phyloP scores from a whole-genome alignment of 768 basidiomycete genomes.

The Mycena indigotica region DNA sequence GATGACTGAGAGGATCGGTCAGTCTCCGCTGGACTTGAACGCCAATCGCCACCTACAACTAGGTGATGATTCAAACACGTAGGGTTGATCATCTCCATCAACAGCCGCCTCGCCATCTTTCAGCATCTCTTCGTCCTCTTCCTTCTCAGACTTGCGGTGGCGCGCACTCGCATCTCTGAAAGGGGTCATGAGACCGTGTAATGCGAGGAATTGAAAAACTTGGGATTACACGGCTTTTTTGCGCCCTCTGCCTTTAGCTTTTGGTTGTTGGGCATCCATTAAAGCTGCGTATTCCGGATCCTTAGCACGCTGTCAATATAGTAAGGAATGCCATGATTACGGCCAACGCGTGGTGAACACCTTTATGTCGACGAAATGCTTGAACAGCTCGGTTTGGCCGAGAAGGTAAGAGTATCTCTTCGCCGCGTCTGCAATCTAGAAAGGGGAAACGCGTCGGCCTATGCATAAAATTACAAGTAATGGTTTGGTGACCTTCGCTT shows the following conservation, averaged over 20 bases:
- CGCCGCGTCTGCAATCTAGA: constrained; percentile 85
- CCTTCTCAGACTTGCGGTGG: constrained; percentile 95
- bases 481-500: constrained; percentile 65
- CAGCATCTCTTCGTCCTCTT: constrained; percentile 94
- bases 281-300: constrained; percentile 93
- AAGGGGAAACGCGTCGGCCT: constrained; percentile 17
- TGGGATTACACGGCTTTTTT: constrained; percentile 71
- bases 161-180: constrained; percentile 73
- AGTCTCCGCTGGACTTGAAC: neutral
- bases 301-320: constrained; percentile 63
- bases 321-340: neutral
- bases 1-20: constrained; percentile 60
- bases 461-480: neutral
- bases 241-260: constrained; percentile 80
- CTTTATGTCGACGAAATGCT: constrained; percentile 97
- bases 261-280: constrained; percentile 77
- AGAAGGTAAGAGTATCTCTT: constrained; percentile 98
- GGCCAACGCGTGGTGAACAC: constrained; percentile 39
- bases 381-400: constrained; percentile 97
- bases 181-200: neutral
- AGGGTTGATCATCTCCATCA: constrained; percentile 86
- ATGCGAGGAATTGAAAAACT: neutral
- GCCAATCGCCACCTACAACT: constrained; percentile 57
- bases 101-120: constrained; percentile 81
- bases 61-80: constrained; percentile 93